phyloP scores from a whole-genome alignment of 2,329 filamentous ascomycete genomes.

The Aspergillus pseudoglaucus region DNA sequence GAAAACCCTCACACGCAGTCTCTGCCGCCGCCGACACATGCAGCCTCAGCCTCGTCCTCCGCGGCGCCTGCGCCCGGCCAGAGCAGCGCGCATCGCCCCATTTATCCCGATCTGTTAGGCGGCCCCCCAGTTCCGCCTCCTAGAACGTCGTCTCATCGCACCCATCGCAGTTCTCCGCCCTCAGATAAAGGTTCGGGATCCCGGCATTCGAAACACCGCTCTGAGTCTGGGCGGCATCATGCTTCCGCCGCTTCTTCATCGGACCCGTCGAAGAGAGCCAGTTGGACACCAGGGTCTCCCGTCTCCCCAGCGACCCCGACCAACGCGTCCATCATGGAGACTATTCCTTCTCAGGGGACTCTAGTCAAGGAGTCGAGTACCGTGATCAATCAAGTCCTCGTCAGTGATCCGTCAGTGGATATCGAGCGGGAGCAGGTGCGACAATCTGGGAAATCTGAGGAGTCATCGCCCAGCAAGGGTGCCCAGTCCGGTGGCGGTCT shows the following conservation, averaged over 20 bases:
- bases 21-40: slow-evolving; percentile 35
- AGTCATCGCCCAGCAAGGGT: slow-evolving; percentile 37
- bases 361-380: slow-evolving; percentile 71
- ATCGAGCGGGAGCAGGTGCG: slow-evolving; percentile 65
- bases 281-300: slow-evolving; percentile 35
- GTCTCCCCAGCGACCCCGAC: slow-evolving; percentile 27
- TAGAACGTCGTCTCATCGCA: slow-evolving; percentile 70
- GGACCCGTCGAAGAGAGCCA: slow-evolving; percentile 36
- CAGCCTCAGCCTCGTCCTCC: slow-evolving; percentile 34
- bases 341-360: slow-evolving; percentile 51
- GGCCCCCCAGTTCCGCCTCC: slow-evolving; percentile 67
- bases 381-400: slow-evolving; percentile 68
- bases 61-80: slow-evolving; percentile 21
- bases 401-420: slow-evolving; percentile 69
- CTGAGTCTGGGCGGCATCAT: slow-evolving; percentile 33
- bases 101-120: slow-evolving; percentile 47
- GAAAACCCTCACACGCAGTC: slow-evolving; percentile 39
- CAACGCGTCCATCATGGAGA: slow-evolving; percentile 43
- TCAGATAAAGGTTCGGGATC: slow-evolving; percentile 34
- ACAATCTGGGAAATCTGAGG: slow-evolving; percentile 51
- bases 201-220: slow-evolving; percentile 33
- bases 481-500: slow-evolving; percentile 38
- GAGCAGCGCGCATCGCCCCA: slow-evolving; percentile 26
- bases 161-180: slow-evolving; percentile 32
- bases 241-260: slow-evolving; percentile 35